Percentiles rank a stretch among this genome's conserved stretches.
Evolutionary conservation across 2,329 filamentous ascomycete species (phyloP).

Genomic region (Sporothrix pallida): DNA sequence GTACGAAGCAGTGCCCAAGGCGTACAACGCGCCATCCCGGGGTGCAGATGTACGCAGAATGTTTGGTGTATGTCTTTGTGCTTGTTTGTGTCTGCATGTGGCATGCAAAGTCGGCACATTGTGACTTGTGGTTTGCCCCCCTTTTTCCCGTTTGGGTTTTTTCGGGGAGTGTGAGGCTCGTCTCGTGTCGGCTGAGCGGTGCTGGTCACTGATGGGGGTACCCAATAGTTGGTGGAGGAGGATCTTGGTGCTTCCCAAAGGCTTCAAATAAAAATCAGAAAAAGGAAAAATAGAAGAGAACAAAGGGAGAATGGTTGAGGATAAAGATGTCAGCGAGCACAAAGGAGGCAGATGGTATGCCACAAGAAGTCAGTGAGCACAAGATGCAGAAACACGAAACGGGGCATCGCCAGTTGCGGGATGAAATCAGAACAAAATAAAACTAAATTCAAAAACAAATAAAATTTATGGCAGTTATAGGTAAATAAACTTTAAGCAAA

Average conservation of each 20-base stretch:
- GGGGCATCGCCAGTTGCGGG: background rate
- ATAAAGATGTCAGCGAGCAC: background rate
- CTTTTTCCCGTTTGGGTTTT: background rate
- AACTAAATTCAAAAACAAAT: background rate
- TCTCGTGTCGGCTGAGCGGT: conserved; percentile 10
- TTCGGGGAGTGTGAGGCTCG: conserved; percentile 1
- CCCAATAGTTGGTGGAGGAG: conserved; percentile 17
- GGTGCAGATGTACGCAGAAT: background rate
- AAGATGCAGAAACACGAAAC: conserved; percentile 6
- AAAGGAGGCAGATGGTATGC: conserved; percentile 3
- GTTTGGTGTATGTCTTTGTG: too few relatives aligned
- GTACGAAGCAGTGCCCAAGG: conserved; percentile 8
- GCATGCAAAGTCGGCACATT: conserved; percentile 22
- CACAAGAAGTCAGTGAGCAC: conserved; percentile 14
- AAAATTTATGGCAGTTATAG: background rate
- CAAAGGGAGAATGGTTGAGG: background rate
- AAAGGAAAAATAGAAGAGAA: background rate
- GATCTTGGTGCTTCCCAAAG: conserved; percentile 29
- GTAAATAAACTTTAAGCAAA: background rate
- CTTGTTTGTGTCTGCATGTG: background rate
- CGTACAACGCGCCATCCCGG: conserved; percentile 10
- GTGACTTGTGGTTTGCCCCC: background rate
- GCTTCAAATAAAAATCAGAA: conserved; percentile 18
- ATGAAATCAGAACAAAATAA: conserved; percentile 1
- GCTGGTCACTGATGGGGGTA: conserved; percentile 15